Evolutionary conservation across 1,284 basidiomycete species (phyloP).

Genomic region (Hortiboletus rubellus): DNA sequence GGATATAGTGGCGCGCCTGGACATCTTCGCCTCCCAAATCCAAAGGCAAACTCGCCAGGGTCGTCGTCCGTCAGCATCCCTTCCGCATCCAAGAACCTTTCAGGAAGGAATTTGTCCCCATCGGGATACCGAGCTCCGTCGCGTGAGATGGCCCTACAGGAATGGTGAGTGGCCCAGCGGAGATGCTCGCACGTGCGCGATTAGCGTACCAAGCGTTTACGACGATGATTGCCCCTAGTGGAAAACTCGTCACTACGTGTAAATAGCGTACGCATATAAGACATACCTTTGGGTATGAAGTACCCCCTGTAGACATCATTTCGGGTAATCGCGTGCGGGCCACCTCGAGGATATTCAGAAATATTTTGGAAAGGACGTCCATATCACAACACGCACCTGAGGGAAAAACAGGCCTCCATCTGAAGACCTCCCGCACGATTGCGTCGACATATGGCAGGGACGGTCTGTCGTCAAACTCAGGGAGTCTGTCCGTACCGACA

Average conservation of each 20-base stretch:
- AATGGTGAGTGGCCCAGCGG: too few species aligned
- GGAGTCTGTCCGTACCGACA: conserved; percentile 38
- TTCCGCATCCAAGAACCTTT: conserved; percentile 15
- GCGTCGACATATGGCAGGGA: conserved; percentile 39
- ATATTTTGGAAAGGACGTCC: too few species aligned
- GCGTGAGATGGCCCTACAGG: neutral
- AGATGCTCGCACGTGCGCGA: too few species aligned
- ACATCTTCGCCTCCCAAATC: conserved; percentile 23
- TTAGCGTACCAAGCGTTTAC: conserved; percentile 17
- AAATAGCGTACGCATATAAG: too few species aligned
- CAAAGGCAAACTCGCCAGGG: conserved; percentile 6
- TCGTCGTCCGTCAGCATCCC: conserved; percentile 17
- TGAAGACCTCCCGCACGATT: conserved; percentile 39
- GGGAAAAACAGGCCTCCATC: conserved; percentile 22
- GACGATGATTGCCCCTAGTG: conserved; percentile 11
- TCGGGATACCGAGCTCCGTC: conserved; percentile 19
- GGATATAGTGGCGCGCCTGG: conserved; percentile 7
- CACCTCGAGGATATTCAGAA: neutral
- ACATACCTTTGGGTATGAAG: conserved; percentile 20
- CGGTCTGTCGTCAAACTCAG: conserved; percentile 38
- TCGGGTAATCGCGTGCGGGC: conserved; percentile 1
- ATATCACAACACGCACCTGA: conserved; percentile 5
- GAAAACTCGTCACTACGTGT: too few species aligned
- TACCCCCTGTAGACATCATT: conserved; percentile 16
- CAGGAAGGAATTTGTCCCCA: conserved; percentile 18